Evolutionary conservation across 2,329 filamentous ascomycete species (phyloP).

Genomic region (Xylariaceae sp.): DNA sequence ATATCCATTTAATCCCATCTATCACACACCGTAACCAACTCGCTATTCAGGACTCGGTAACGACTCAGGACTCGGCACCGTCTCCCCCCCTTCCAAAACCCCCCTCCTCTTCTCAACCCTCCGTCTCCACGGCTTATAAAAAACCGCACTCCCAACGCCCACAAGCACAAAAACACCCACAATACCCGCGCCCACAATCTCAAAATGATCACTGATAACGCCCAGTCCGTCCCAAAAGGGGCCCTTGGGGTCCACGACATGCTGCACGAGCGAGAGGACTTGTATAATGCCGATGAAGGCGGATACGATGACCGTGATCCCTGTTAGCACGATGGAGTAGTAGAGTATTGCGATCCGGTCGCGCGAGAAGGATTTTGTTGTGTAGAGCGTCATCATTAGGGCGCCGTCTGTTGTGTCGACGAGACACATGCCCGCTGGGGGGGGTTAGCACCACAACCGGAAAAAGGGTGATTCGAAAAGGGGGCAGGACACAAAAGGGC

Average conservation of each 20-base stretch:
- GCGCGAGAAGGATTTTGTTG: constrained; percentile 68
- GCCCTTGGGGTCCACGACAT: constrained; percentile 67
- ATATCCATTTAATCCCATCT: background rate
- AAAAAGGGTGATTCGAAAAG: no score
- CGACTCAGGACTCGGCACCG: background rate
- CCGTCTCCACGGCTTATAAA: constrained; percentile 74
- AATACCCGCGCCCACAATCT: constrained; percentile 80
- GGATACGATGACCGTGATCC: constrained; percentile 76
- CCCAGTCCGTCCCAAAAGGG: constrained; percentile 88
- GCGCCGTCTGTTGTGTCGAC: constrained; percentile 90
- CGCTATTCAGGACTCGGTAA: background rate
- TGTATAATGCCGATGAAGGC: constrained; percentile 84
- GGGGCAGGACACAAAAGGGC: no score
- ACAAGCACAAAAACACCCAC: constrained; percentile 79
- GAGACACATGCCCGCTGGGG: constrained; percentile 81
- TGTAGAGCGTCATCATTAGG: constrained; percentile 92
- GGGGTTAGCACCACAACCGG: no score
- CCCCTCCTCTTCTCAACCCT: constrained; percentile 36
- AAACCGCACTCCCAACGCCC: constrained; percentile 64
- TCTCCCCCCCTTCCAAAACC: no score
- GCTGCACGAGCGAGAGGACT: constrained; percentile 69
- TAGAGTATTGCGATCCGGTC: constrained; percentile 89
- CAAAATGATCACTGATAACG: constrained; percentile 71
- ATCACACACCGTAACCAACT: background rate
- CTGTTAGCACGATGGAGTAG: constrained; percentile 84